These are phyloP conservation scores for Sclerotiophoma versabilis DNA, from an alignment of 2,329 filamentous ascomycete species.

Conservation along the genomic window DNA sequence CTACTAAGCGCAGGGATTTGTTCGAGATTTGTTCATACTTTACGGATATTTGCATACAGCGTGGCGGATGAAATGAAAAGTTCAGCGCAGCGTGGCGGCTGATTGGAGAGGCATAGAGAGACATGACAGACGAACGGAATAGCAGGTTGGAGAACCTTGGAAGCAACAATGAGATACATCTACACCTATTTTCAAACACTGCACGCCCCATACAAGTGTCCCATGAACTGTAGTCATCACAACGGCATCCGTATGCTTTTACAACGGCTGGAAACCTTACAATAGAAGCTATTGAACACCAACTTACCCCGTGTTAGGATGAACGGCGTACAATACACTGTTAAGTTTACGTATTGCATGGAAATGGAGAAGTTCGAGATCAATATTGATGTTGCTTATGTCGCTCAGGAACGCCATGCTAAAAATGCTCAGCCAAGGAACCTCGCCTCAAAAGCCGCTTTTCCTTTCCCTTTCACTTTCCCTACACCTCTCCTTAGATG, in stretches of 20 bases:
- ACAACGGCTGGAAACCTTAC: too few relatives aligned
- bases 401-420: slow-evolving; percentile 22
- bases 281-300: too few relatives aligned
- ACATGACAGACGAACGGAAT: neutral
- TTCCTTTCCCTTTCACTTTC: neutral
- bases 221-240: too few relatives aligned
- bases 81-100: slow-evolving; percentile 5
- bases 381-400: slow-evolving; percentile 4
- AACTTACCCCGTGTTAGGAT: too few relatives aligned
- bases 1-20: slow-evolving; percentile 65
- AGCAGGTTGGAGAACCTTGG: slow-evolving; percentile 7
- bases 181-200: slow-evolving; percentile 4
- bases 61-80: slow-evolving; percentile 5
- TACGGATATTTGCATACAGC: slow-evolving; percentile 48
- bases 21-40: slow-evolving; percentile 34
- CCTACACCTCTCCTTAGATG: neutral
- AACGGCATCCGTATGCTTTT: too few relatives aligned
- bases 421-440: slow-evolving; percentile 17
- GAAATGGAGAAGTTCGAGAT: neutral
- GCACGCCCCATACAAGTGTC: neutral
- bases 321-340: too few relatives aligned
- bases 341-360: neutral
- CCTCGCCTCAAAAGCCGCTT: neutral
- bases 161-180: slow-evolving; percentile 19
- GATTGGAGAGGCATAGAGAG: neutral